Base-by-base conservation (phyloP, 2,329 filamentous ascomycete species). In the Neocatenulostroma microsporum region DNA sequence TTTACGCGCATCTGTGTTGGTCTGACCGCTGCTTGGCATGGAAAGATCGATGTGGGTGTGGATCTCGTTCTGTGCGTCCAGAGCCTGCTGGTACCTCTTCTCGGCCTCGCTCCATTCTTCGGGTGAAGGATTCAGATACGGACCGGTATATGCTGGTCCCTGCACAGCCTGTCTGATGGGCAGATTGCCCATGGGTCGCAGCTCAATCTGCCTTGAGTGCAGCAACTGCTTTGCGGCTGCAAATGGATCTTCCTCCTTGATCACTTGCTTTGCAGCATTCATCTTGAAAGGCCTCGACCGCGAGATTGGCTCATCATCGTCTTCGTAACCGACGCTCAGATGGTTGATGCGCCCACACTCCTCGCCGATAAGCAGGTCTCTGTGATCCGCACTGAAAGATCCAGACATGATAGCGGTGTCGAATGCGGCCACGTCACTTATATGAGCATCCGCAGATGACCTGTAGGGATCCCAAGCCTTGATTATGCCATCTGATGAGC, bases 381-480 rank as follows among this genome's bases (percentile, higher is more conserved):
- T 67, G 24, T 64, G 64, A 46, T 80, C 75, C 0, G 64, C 61
- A 25, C 68, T 76, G 39, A 78, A 76, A 0, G 68, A 61, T 2
- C 73, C 76, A 10, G 69, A 70, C 66, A 76, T 75, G 30, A 80
- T 64, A 2, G 71, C 74, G 3, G 72, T 69, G n/a, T 45, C 38
- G 20, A 74, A 57, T 1, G 55, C 60, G 1, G 64, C 62, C 1
- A 73, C 54, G 40, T 79, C 67, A n/a, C 65, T 60, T 15, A 76
- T 55, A 21, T 70, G 64, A 0, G 64, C 65, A 53, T 78, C 67
- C 29, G 72, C 63, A 0, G 64, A 53, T 1, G 72, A 62, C 8
- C 64, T 63, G 29, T 69, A 66, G 2, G 76, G 68, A 50, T 80
- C 68, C 76, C 76, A 80, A 3, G 63, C 60, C 41, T 77, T 78